Base-by-base conservation (phyloP, 305 asterid genomes). In the Withania somnifera region DNA sequence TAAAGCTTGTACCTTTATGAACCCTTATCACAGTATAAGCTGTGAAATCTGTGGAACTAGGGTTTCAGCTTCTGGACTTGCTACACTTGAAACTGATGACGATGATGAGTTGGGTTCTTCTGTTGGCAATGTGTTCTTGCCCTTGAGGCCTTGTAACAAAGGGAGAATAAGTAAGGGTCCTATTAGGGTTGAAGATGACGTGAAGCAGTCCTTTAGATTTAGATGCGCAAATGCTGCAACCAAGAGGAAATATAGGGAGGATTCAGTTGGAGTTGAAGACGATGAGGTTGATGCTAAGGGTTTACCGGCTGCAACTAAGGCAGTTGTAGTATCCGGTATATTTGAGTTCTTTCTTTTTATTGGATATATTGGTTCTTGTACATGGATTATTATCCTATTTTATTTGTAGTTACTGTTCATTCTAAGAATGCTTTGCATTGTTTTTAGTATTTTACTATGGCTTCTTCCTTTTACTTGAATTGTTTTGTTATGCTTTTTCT, bases 1-100 rank as follows among this genome's bases (percentile, higher is more conserved):
- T 86, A 82, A 90, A 66, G 86, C 90, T 53, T 96, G 99, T 87
- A 94, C 99, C 20, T 93, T 93, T 83, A 36, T 86, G 89, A 96
- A 94, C 90, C 89, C 90, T 0, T 94, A 89, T 73, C 80, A 85
- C 76, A 61, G 57, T 83, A 11, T 87, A 20, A 75, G 58, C 1
- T 96, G 99, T 86, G 92, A 92, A 81, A 87, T 91, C 5, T 96
- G 99, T 47, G 93, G 98, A n/a, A 85, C 89, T 61, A 89, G 98
- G 86, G 92, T 85, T 40, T 90, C 98, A 4, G 91, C 94, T 78
- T 86, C 94, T 40, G 77, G 90, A 30, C 83, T 87, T 2, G 87
- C 97, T 14, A 81, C 87, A 20, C 90, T 93, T 19, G 98, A 91
- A 82, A 69, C 90, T 28, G 93, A 89, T 78, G 98, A 91, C 51